A percentile compares a stretch with the other conserved stretches of the same genome.
These are phyloP conservation scores for Musa beccarii DNA, from an alignment of 176 grass and related monocot species.

Conservation along the genomic window DNA sequence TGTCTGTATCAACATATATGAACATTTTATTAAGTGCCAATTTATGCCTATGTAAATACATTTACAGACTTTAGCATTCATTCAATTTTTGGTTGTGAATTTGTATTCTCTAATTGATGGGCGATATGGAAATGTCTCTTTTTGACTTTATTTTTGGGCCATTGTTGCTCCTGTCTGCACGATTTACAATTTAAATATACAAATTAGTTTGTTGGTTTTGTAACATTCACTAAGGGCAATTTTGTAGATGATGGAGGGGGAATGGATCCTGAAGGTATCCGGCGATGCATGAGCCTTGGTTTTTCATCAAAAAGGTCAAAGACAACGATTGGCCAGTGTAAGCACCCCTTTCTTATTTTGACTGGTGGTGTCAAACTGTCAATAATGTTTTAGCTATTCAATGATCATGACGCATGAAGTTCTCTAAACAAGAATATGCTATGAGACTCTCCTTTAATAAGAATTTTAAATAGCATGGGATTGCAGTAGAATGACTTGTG, in stretches of 20 bases:
- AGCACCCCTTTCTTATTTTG: constrained; percentile 15
- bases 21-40: neutral
- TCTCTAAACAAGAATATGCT: neutral
- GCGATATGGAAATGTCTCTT: neutral
- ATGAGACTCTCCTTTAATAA: no score
- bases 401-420: neutral
- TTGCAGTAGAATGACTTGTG: no score
- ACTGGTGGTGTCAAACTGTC: neutral
- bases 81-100: neutral
- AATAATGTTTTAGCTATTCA: neutral
- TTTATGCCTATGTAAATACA: no score
- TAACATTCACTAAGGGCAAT: neutral
- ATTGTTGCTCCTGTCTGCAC: neutral
- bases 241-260: constrained; percentile 89
- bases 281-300: constrained; percentile 87
- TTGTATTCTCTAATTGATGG: neutral
- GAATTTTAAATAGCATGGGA: no score
- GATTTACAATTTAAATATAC: neutral
- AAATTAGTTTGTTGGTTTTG: constrained; percentile 7
- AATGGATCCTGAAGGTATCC: constrained; percentile 87
- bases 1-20: neutral
- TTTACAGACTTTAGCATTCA: neutral
- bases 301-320: constrained; percentile 97
- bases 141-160: neutral
- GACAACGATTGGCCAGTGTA: constrained; percentile 94